These are phyloP conservation scores for Malassezia slooffiae DNA, from an alignment of 1,284 basidiomycete species.

Conservation along the genomic window DNA sequence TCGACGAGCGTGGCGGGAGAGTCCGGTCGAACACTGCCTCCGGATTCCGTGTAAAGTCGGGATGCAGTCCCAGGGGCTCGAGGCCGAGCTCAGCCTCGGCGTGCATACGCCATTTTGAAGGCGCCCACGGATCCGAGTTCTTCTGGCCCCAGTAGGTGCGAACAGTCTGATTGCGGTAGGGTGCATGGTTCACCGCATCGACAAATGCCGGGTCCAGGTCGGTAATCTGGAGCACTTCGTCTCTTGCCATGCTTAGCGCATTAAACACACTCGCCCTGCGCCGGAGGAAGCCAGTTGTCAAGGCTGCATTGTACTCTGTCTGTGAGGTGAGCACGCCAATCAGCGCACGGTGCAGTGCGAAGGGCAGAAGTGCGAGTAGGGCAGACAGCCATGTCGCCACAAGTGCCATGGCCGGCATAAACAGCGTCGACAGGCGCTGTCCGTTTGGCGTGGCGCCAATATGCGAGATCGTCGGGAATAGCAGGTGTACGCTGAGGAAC, in stretches of 20 bases:
- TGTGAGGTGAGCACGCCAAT: not conserved
- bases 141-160: constrained; percentile 9
- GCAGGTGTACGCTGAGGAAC: constrained; percentile 3
- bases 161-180: not conserved
- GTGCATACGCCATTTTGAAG: constrained; percentile 2
- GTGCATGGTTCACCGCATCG: no score
- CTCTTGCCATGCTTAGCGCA: constrained; percentile 4
- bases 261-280: not conserved
- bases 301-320: not conserved
- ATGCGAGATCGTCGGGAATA: constrained; percentile 11
- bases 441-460: constrained; percentile 7
- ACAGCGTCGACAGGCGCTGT: not conserved
- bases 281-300: not conserved
- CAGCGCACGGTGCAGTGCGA: not conserved
- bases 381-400: no score
- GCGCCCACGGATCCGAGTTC: constrained; percentile 11
- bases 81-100: constrained; percentile 6
- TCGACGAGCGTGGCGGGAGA: constrained; percentile 1
- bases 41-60: no score
- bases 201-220: constrained; percentile 1
- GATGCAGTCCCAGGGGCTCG: no score
- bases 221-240: constrained; percentile 6
- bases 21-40: no score
- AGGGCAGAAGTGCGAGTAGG: constrained; percentile 3
- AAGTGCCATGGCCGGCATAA: no score